phyloP scores from a whole-genome alignment of 495 filamentous ascomycete species.

The Bathelium albidoporum region DNA sequence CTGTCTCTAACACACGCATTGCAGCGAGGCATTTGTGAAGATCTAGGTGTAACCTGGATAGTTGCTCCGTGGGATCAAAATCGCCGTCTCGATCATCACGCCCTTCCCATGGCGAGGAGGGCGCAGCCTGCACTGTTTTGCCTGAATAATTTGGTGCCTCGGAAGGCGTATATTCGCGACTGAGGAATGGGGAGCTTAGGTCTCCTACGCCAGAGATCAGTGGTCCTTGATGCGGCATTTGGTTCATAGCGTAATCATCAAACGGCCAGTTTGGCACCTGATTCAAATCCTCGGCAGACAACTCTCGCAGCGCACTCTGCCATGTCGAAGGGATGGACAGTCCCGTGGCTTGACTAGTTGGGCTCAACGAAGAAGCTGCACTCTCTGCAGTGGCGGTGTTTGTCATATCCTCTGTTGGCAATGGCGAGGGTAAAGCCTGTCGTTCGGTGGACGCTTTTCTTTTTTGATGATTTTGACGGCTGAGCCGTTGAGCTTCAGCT shows the following conservation, averaged over 20 bases:
- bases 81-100: background rate
- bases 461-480: background rate
- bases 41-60: background rate
- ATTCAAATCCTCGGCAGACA: background rate
- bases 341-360: background rate
- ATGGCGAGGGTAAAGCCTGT: background rate
- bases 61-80: background rate
- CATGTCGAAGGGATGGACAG: background rate
- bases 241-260: background rate
- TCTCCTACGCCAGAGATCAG: background rate
- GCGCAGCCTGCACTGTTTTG: background rate
- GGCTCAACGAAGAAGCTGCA: background rate
- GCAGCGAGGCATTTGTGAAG: background rate
- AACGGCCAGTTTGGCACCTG: background rate
- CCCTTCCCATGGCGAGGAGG: background rate
- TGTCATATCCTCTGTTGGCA: background rate
- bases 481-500: background rate
- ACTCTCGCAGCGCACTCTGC: background rate
- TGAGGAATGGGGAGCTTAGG: background rate
- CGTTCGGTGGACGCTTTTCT: background rate
- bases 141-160: background rate
- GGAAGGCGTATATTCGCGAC: background rate
- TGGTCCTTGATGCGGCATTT: background rate
- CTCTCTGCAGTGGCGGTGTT: background rate
- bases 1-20: background rate